Conservation (phyloP, 2,329 filamentous ascomycete species). For the Microcyclospora pomicola region DNA sequence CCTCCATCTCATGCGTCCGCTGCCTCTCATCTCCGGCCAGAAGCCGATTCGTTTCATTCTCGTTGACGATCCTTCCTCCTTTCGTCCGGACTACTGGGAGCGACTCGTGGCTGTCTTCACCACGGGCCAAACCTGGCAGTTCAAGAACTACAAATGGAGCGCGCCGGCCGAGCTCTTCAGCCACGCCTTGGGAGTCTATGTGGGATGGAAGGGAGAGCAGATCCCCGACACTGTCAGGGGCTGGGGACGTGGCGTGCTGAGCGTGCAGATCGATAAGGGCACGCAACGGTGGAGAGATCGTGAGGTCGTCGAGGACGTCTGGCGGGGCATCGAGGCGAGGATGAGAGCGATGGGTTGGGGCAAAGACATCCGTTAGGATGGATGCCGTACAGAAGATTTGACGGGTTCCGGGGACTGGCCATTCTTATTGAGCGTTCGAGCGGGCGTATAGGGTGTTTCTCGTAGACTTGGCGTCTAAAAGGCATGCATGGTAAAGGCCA, state of each 20-base stretch:
- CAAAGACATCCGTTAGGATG: slow-evolving; percentile 40
- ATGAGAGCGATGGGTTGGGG: slow-evolving; percentile 81
- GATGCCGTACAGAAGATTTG: no score
- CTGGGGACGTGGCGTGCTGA: slow-evolving; percentile 76
- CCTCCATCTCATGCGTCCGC: slow-evolving; percentile 66
- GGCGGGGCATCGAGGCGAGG: slow-evolving; percentile 73
- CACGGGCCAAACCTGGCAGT: slow-evolving; percentile 95
- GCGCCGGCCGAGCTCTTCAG: slow-evolving; percentile 78
- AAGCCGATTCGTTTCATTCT: slow-evolving; percentile 85
- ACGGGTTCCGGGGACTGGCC: no score
- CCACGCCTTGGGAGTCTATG: slow-evolving; percentile 73
- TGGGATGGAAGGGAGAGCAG: slow-evolving; percentile 81
- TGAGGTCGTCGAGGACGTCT: slow-evolving; percentile 85
- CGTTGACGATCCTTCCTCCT: slow-evolving; percentile 82
- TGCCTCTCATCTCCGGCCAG: slow-evolving; percentile 55
- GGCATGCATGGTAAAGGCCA: neutral
- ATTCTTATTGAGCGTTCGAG: no score
- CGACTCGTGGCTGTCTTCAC: slow-evolving; percentile 94
- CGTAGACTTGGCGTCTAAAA: no score
- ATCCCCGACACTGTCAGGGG: slow-evolving; percentile 62
- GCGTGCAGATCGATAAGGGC: slow-evolving; percentile 62
- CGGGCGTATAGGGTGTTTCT: no score
- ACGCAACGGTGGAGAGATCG: slow-evolving; percentile 65
- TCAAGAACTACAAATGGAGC: slow-evolving; percentile 95
- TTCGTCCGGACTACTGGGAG: slow-evolving; percentile 97